Evolutionary conservation across 768 basidiomycete genomes (phyloP).

Genomic region (Panus rudis): DNA sequence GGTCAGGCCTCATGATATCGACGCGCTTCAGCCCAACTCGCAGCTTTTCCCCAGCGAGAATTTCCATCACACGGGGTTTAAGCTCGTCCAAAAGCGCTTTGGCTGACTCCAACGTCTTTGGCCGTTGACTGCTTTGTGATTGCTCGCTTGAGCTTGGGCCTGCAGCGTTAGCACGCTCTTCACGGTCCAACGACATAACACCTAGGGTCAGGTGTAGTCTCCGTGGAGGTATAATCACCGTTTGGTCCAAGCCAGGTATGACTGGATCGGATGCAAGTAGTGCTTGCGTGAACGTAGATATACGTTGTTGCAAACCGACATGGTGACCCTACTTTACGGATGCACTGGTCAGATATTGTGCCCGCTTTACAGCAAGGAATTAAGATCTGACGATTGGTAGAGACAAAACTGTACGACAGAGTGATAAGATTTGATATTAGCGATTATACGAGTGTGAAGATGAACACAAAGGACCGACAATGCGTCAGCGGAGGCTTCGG

Average conservation of each 20-base stretch:
- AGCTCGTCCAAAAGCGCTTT: constrained; percentile 19
- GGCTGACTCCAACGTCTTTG: constrained; percentile 19
- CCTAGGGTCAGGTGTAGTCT: constrained; percentile 72
- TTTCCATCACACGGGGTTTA: constrained; percentile 32
- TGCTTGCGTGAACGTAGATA: constrained; percentile 22
- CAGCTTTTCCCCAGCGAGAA: constrained; percentile 30
- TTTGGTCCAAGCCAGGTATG: constrained; percentile 48
- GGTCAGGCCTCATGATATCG: constrained; percentile 41
- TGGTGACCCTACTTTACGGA: constrained; percentile 23
- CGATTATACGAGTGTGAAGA: background rate
- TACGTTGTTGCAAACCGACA: constrained; percentile 18
- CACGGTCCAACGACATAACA: constrained; percentile 50
- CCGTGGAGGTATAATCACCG: constrained; percentile 48
- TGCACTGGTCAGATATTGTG: background rate
- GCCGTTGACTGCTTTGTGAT: background rate
- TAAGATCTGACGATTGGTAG: constrained; percentile 14
- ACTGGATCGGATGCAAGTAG: constrained; percentile 24
- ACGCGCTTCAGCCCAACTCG: constrained; percentile 39
- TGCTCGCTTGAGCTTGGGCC: background rate
- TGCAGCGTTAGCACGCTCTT: background rate
- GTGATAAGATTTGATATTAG: background rate
- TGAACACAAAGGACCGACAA: constrained; percentile 3
- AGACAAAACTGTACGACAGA: constrained; percentile 11
- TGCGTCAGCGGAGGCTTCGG: constrained; percentile 13
- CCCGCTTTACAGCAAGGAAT: background rate